Base-by-base conservation (phyloP, 305 asterid genomes). In the Striga hermonthica region DNA sequence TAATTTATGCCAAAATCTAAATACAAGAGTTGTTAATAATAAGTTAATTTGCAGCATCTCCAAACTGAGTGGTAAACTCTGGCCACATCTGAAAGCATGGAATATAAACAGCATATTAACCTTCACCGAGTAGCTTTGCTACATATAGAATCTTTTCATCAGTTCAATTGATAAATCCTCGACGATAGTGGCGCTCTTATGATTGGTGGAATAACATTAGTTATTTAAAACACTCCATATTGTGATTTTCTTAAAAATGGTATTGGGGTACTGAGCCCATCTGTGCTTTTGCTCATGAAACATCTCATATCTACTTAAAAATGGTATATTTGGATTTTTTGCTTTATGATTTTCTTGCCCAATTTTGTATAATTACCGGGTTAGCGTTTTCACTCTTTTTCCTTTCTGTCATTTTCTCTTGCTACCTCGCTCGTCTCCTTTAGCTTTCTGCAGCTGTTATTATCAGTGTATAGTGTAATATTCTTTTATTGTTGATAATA, bases 401-500 rank as follows among this genome's bases (percentile, higher is more conserved):
- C 35, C 47, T 28, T 44, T 31, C 16, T 50, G 10, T 48, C 37
- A 34, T 53, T 53, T 45, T 45, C 11, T 7, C 0, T 9, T 45
- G 50, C 50, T 45, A 4, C 11, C 28, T 50, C 34, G 41, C 14
- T 61, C 65, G 50, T 59, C 44, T 63, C 49, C 10, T 22, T 66
- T 61, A 56, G 72, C 58, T 58, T 56, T 44, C 69, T 64, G 61
- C 57, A 60, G 55, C 43, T 40, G 6, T 60, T 69, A 38, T 40
- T 72, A 66, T 58, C 58, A 11, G 12, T 55, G 10, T 48, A n/a
- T 2, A 35, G 9, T 63, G 67, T 15, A 39, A 6, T 68, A 57
- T 49, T 67, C 31, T 53, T 59, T 44, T 62, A 39, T 72, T 60
- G 45, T 74, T 65, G 74, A 65, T 62, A 48, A 22, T 56, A 39